Base-by-base conservation (phyloP, 139 green algal genomes). In the Coelastrella sp. region DNA sequence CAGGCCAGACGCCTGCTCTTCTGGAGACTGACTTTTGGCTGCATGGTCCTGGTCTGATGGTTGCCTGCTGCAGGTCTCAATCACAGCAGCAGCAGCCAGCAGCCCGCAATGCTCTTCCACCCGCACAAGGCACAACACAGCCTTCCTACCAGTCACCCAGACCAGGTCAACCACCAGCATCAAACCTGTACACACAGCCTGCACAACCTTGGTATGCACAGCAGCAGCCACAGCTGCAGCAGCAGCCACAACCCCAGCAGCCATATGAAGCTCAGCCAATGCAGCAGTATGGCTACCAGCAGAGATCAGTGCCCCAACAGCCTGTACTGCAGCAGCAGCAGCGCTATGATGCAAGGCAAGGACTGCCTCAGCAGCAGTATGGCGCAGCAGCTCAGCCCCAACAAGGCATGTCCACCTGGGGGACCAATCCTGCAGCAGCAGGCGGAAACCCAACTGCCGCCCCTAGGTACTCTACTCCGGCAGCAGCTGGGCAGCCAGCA, bases 341-440 rank as follows among this genome's bases (percentile, higher is more conserved):
- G 78, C 78, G 24, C 35, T 58, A 83, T 56, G 82, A 86, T 85
- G 74, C 72, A 8, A 57, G n/a, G 5, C 74, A 27, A 20, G 49
- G 63, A 15, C 65, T 15, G 66, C 65, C n/a, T 17, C 7, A 68
- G 79, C 80, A 70, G 78, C 90, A 82, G 66, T 87, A 65, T 70
- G 25, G 35, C 22, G 27, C 59, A 25, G 3, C n/a, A 24, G 27
- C 65, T 60, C 59, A 73, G 35, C 35, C 35, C 72, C 90, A 91
- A 81, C 90, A 66, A 4, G 58, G 87, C 82, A 89, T 82, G 35
- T 61, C 56, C 68, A 14, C 84, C 19, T 82, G 70, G 70, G 17
- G 65, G 58, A 73, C 82, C 20, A 8, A 35, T 35, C 12, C 82
- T 78, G 85, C 74, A 74, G 73, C 85, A 78, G 59, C 85, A 84